Base-by-base conservation (phyloP, 2,329 filamentous ascomycete species). In the Fusarium camptoceras region DNA sequence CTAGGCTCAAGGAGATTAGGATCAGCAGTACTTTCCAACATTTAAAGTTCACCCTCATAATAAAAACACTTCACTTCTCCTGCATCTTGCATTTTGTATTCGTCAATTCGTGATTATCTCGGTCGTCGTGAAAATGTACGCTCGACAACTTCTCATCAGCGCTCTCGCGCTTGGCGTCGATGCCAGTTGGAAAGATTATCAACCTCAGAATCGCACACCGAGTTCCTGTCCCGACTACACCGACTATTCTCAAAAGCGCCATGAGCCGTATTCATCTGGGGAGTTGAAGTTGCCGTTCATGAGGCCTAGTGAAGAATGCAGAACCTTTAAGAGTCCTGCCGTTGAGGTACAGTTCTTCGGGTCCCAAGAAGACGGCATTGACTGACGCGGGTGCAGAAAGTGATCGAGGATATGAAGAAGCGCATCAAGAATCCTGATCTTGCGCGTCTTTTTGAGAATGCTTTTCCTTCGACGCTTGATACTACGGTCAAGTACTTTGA, bases 401-500 rank as follows among this genome's bases (percentile, higher is more conserved):
- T 68, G 3, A 68, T 68, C 0, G 25, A 14, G 3, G 65, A 68
- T 3, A 64, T 68, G 12, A 68, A 68, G 14, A 37, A 64, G 11
- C 65, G 65, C 2, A 55, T 46, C 25, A 68, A 64, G 2, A 63
- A 68, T 5, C 64, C 64, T 0, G 65, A 68, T 9, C 43, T 68
- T 4, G 65, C 53, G 7, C 65, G 65, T 30, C 49, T 68, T 1
- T 68, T 68, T 11, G 65, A 68, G n/a, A 68, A 68, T 4, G n/a
- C 65, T 0, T 68, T 68, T 2, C 65, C 65, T 1, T 68, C 65
- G 1, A 68, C 65, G 0, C 59, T 68, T 2, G 65, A 68, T 5
- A 68, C 65, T 8, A 68, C 65, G 0, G 65, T 68, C 9, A 68
- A 68, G 22, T 68, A 68, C 9, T 68, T 68, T 4, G 65, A 68